A percentile compares a stretch with the other conserved stretches of the same genome.
phyloP scores from a whole-genome alignment of 805 yeast genomes.

The Suhomyces canberraensis region DNA sequence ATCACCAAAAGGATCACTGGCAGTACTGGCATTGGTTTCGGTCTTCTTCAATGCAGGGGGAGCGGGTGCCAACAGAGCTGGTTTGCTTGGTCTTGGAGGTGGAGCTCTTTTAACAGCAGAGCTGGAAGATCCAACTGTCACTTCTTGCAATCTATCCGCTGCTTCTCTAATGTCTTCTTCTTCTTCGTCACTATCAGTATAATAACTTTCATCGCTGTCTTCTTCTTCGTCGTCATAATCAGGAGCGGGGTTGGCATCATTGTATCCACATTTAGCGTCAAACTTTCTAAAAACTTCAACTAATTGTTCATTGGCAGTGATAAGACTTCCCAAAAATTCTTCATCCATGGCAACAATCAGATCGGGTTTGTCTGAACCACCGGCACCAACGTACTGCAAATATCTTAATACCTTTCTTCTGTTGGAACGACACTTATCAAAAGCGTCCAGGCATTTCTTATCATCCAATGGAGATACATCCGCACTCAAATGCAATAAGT shows the following conservation, averaged over 20 bases:
- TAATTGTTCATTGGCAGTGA: constrained; percentile 87
- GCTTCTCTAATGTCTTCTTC: constrained; percentile 15
- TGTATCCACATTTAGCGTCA: constrained; percentile 51
- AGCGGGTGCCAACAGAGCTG: constrained; percentile 10
- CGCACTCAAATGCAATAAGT: constrained; percentile 33
- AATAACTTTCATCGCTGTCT: constrained; percentile 32
- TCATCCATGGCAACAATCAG: constrained; percentile 49
- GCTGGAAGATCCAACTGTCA: constrained; percentile 7
- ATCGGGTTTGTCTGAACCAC: constrained; percentile 25
- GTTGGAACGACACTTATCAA: constrained; percentile 69
- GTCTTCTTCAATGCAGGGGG: constrained; percentile 15
- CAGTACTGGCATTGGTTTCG: constrained; percentile 24
- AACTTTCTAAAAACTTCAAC: constrained; percentile 68
- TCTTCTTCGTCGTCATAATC: constrained; percentile 23
- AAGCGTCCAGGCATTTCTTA: constrained; percentile 55
- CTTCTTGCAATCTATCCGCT: constrained; percentile 7
- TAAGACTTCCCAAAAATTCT: constrained; percentile 80
- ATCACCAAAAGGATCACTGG: constrained; percentile 42
- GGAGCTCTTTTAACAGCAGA: constrained; percentile 17
- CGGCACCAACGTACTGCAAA: constrained; percentile 71
- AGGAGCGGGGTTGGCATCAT: constrained; percentile 39
- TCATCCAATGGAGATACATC: constrained; percentile 64
- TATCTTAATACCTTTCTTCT: constrained; percentile 79
- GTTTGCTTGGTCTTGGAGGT: constrained; percentile 23
- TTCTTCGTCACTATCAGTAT: constrained; percentile 30